A percentile compares a stretch with the other conserved stretches of the same genome.
Conservation (phyloP, 1,284 basidiomycete species). For the Microbotryomycetes sp. region DNA sequence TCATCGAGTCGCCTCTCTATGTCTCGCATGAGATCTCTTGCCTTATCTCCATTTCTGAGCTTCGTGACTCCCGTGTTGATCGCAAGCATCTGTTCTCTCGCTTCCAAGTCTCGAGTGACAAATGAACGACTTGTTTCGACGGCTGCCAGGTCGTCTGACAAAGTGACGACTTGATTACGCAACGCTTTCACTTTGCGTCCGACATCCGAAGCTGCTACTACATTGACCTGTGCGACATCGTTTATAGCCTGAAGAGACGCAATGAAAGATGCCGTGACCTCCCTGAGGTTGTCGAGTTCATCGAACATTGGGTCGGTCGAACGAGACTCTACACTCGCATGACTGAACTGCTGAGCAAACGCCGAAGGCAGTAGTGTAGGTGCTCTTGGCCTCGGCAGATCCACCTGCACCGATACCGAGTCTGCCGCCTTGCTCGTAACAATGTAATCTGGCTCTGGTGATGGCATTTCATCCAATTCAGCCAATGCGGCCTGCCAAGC, state of each 20-base stretch:
- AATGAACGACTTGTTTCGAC: conserved; percentile 12
- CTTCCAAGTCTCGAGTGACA: background rate
- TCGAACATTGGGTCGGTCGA: background rate
- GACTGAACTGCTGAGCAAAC: background rate
- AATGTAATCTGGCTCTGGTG: background rate
- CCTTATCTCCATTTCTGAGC: background rate
- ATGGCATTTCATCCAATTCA: conserved; percentile 5
- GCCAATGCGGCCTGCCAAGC: conserved; percentile 12
- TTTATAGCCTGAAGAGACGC: conserved; percentile 15
- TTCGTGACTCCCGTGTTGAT: background rate
- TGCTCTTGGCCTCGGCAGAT: background rate
- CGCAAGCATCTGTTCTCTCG: background rate
- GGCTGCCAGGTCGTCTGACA: conserved; percentile 9
- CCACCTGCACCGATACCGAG: background rate
- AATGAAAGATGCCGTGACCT: conserved; percentile 18
- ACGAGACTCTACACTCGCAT: too few species aligned
- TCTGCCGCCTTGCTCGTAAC: background rate
- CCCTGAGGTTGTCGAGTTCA: conserved; percentile 12
- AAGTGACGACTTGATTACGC: conserved; percentile 5
- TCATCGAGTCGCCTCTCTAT: conserved; percentile 36
- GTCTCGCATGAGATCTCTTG: background rate
- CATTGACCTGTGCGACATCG: conserved; percentile 23
- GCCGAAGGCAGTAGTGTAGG: background rate
- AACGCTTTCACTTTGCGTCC: conserved; percentile 26
- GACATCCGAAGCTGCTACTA: conserved; percentile 12